Evolutionary conservation across 805 yeast genomes (phyloP), one percentile per base, ranked within the genome.

Genomic region (Maudiozyma turicensis): DNA sequence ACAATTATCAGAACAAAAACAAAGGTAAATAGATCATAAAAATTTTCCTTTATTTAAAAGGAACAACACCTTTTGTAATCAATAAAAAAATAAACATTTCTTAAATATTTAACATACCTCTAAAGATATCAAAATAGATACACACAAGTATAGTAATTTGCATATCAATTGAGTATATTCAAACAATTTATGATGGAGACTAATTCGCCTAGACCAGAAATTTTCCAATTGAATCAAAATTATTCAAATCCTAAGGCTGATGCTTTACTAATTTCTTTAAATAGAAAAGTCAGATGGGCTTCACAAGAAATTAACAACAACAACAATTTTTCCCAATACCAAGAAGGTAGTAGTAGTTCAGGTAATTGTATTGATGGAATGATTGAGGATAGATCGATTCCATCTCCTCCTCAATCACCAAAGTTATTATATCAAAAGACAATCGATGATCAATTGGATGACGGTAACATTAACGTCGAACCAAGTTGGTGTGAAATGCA

Each of bases 381-480:
- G 11, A 33, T 55, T 44, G 62, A 58, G 31, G 63, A 57, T 44
- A 51, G 52, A 33, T 50, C 56, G 38, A 60, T 64, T 31, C 66
- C 66, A 7, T 64, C 68, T 15, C 68, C 68, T 9, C 68, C 68
- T 10, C 53, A 58, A 47, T 64, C 68, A 3, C 68, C 68, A 26
- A 53, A 53, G 42, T 35, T 50, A 9, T 13, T 6, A 28, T 39
- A 13, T 39, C 38, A 35, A 15, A 10, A 52, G 51, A 40, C 48
- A 45, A 39, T 39, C 20, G 46, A 40, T 13, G 10, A 13, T 5
- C 14, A n/a, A 15, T 15, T 26, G n/a, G 8, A 7, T 6, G 37
- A 43, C 14, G 43, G 11, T 5, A 40, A 47, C 15, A 53, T 63
- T 11, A 38, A 43, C n/a, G 57, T 61, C 13, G 44, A 45, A 29